Evolutionary conservation across 345 rosid genomes (phyloP).

Genomic region (Excoecaria agallocha): DNA sequence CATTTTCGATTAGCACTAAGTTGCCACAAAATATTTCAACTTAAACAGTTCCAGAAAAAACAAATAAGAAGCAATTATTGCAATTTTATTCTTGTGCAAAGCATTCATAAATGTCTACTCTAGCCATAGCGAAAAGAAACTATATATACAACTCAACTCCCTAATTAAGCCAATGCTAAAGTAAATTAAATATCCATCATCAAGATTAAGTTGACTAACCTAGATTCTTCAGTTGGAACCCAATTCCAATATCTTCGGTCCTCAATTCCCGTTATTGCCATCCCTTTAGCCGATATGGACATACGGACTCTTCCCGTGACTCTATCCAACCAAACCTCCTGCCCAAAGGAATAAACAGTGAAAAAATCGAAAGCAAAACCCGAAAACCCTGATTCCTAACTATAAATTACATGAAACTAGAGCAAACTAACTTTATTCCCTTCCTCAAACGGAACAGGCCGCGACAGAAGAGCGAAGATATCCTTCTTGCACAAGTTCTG

Average conservation of each 20-base stretch:
- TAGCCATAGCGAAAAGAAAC: neutral
- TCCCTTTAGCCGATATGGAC: constrained; percentile 82
- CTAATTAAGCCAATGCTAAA: constrained; percentile 7
- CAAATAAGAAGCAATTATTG: neutral
- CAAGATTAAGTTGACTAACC: constrained; percentile 39
- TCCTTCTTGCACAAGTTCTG: constrained; percentile 64
- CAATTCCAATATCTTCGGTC: constrained; percentile 97
- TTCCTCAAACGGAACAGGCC: constrained; percentile 66
- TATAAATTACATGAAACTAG: neutral
- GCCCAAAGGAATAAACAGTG: constrained; percentile 16
- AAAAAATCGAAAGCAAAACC: neutral
- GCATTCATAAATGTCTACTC: neutral
- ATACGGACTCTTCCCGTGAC: constrained; percentile 82
- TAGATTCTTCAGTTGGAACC: constrained; percentile 90
- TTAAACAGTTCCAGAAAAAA: neutral
- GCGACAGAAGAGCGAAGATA: constrained; percentile 80
- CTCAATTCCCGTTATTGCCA: constrained; percentile 91
- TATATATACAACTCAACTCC: neutral
- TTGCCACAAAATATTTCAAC: neutral
- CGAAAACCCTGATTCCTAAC: constrained; percentile 12
- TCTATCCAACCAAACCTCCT: constrained; percentile 93
- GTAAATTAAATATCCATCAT: constrained; percentile 3
- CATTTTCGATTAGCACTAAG: neutral
- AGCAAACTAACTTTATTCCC: constrained; percentile 56
- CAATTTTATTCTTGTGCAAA: constrained; percentile 6